Percentiles rank a stretch among this genome's conserved stretches.
phyloP scores from a whole-genome alignment of 192 early-diverging fungal genomes.

The Coemansia biformis region DNA sequence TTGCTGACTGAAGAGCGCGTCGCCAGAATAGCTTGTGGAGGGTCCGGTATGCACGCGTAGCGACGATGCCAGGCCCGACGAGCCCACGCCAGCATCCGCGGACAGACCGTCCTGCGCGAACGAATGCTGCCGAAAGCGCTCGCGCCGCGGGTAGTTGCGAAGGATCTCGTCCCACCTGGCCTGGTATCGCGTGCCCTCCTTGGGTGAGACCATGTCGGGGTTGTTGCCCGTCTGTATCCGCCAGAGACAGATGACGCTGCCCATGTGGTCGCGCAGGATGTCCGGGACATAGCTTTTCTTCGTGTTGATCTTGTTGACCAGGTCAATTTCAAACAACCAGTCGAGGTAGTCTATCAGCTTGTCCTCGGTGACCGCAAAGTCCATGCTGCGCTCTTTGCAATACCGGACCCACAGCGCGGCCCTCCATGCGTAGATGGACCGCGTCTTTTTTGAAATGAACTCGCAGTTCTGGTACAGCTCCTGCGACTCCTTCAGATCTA shows the following conservation, averaged over 20 bases:
- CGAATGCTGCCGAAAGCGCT: slow-evolving; percentile 25
- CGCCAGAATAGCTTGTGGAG: background rate
- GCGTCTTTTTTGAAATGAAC: slow-evolving; percentile 51
- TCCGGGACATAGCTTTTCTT: slow-evolving; percentile 51
- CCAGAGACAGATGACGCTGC: slow-evolving; percentile 50
- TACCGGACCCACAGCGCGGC: slow-evolving; percentile 47
- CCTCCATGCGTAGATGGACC: slow-evolving; percentile 50
- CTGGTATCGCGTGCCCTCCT: slow-evolving; percentile 47
- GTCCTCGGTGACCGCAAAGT: slow-evolving; percentile 42
- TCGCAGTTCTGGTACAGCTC: slow-evolving; percentile 43
- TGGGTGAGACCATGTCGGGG: slow-evolving; percentile 43
- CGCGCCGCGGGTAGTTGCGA: slow-evolving; percentile 43
- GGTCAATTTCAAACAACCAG: slow-evolving; percentile 49
- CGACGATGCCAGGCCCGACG: slow-evolving; percentile 13
- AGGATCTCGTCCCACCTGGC: slow-evolving; percentile 52
- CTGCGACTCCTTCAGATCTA: slow-evolving; percentile 51
- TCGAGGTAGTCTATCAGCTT: slow-evolving; percentile 43
- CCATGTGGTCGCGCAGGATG: slow-evolving; percentile 50
- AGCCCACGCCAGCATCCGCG: background rate
- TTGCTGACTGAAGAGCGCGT: background rate
- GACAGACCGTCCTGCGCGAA: background rate
- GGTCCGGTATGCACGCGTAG: slow-evolving; percentile 1
- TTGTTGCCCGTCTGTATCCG: slow-evolving; percentile 48
- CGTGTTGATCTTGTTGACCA: slow-evolving; percentile 50
- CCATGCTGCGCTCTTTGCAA: slow-evolving; percentile 34